Base-by-base conservation (phyloP, 371 early-diverging fungal genomes). In the Modicella reniformis region DNA sequence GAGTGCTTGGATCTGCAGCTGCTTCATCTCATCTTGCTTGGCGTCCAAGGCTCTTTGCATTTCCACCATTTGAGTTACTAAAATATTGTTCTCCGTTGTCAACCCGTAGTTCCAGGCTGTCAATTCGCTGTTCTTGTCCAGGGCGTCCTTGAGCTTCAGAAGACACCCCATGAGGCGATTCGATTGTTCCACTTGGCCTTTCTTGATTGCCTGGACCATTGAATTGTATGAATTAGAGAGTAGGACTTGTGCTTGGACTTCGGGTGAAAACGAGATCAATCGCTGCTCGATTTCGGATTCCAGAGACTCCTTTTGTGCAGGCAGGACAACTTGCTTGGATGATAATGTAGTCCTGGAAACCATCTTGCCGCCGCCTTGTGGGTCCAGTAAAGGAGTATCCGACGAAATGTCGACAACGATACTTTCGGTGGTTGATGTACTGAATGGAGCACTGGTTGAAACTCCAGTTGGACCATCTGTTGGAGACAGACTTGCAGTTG, bases 401-500 rank as follows among this genome's bases (percentile, higher is more conserved):
- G 17, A 6, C 21, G 5, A 5, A 49, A 19, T 23, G n/a, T n/a
- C 21, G 49, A 49, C 40, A 40, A 40, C 13, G 6, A 19, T 49
- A 19, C 23, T 23, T 23, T n/a, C 49, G 23, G 49, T 49, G 6
- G 49, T 9, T 15, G 21, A 15, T 23, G n/a, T n/a, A n/a, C n/a
- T n/a, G n/a, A 23, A n/a, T 49, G 10, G 49, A n/a, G 10, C 19
- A 49, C 23, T 23, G 23, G 49, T 19, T 6, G 49, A 23, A n/a
- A 5, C 19, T n/a, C 23, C 49, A 19, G 54, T 51, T 62, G 30
- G 54, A 54, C 40, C 63, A 41, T 62, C 2, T 19, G 54, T 21
- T 1, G 37, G 47, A 40, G 28, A 9, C 54, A 51, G 54, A 17
- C 63, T 30, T 47, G 54, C 17, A 44, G 47, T 54, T 41, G 47